Evolutionary conservation across 2,329 filamentous ascomycete species (phyloP), one percentile per base, ranked within the genome.

Genomic region (Pseudocercospora fuligena): DNA sequence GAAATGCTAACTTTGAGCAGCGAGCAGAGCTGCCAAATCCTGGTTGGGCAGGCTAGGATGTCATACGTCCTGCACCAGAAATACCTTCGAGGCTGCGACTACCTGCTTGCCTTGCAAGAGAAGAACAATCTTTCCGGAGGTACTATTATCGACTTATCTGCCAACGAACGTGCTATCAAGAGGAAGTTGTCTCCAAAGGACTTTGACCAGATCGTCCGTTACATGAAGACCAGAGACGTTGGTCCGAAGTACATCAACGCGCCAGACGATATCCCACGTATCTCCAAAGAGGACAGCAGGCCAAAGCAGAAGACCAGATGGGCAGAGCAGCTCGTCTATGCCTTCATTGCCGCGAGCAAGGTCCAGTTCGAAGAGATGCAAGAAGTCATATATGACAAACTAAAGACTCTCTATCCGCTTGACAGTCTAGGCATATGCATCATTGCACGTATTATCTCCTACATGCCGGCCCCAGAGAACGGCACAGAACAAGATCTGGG

Each of bases 301-400:
- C 25, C 53, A 25, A 11, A 56, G 56, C 21, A 63, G 23, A 69
- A 72, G 61, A 59, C 61, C 29, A 21, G 29, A 8, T 53, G 63
- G n/a, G 67, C 68, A 2, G 59, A 68, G 27, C 14, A 40, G 6
- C 60, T 70, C 56, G 60, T 59, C 33, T 23, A 46, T 12, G 66
- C 69, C 23, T 74, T 70, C 60, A 59, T 63, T 4, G 64, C 65
- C 1, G 71, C 71, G 0, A 57, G 59, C 33, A 70, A 71, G 29
- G 53, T 74, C 21, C 57, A 68, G 40, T 61, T 70, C 40, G 65
- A 54, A 16, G 11, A 16, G 0, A 59, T 74, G n/a, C 71, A 74
- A 36, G 23, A 56, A 8, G 36, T 69, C 4, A 65, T 68, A n/a
- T 23, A 65, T 25, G 31, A 72, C 14, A 72, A 74, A 40, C 58